Evolutionary conservation across 768 basidiomycete species (phyloP).

Genomic region (Termitomyces sp.): DNA sequence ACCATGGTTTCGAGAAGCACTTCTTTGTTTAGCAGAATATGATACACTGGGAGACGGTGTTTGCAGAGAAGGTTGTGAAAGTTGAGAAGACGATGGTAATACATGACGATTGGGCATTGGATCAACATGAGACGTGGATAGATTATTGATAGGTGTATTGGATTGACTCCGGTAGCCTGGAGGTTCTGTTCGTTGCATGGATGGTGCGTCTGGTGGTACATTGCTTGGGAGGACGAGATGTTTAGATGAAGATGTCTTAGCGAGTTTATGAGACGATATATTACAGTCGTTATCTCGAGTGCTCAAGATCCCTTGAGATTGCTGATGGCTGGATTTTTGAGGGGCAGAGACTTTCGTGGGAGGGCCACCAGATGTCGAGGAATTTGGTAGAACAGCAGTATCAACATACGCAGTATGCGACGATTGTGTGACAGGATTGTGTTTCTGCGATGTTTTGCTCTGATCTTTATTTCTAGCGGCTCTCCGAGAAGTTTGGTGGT

Average conservation of each 20-base stretch:
- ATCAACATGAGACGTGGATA: conserved; percentile 3
- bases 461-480: conserved; percentile 1
- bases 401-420: background rate
- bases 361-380: background rate
- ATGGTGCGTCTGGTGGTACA: background rate
- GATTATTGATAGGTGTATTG: background rate
- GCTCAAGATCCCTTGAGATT: background rate
- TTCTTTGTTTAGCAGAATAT: conserved; percentile 1
- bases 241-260: background rate
- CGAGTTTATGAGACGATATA: background rate
- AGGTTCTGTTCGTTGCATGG: conserved; percentile 1
- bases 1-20: background rate
- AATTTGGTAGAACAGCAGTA: background rate
- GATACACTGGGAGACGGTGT: conserved; percentile 7
- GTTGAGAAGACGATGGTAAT: conserved; percentile 10
- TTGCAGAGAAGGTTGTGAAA: conserved; percentile 4
- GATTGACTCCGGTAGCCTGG: background rate
- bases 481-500: background rate
- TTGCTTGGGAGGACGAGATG: background rate
- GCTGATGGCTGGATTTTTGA: background rate
- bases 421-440: background rate
- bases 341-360: background rate
- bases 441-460: conserved; percentile 1
- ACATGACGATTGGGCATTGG: background rate
- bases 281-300: background rate